Percentiles rank a stretch among this genome's conserved stretches.
These are phyloP conservation scores for Inga oerstediana DNA, from an alignment of 306 rosid genomes.

Conservation along the genomic window DNA sequence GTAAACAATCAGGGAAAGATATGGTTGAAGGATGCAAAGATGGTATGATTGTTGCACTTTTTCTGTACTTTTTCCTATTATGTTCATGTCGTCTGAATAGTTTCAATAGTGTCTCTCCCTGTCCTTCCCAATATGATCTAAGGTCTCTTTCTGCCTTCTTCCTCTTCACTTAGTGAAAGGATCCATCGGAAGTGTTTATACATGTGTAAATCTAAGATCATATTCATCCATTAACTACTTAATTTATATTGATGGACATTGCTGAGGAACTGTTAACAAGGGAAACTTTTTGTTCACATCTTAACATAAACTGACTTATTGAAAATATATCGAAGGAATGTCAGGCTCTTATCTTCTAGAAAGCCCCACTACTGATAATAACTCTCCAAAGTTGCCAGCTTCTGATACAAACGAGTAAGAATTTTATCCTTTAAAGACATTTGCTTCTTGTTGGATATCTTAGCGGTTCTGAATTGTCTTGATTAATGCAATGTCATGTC, in stretches of 20 bases:
- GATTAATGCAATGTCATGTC: constrained; percentile 22
- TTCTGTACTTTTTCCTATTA: constrained; percentile 31
- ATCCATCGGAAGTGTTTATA: constrained; percentile 8
- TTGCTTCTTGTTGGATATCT: constrained; percentile 24
- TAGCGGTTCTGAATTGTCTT: constrained; percentile 30
- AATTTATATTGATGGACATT: background rate
- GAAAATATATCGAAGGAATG: constrained; percentile 49
- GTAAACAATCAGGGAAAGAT: constrained; percentile 95
- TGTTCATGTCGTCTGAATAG: constrained; percentile 18
- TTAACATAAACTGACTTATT: constrained; percentile 38
- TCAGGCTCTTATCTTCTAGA: constrained; percentile 83
- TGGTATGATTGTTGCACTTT: constrained; percentile 50
- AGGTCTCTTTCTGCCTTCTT: constrained; percentile 21
- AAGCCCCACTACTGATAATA: constrained; percentile 71
- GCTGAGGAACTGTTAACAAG: constrained; percentile 6
- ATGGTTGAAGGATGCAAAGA: constrained; percentile 76
- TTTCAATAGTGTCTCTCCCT: background rate
- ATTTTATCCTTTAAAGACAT: constrained; percentile 30
- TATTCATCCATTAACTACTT: constrained; percentile 23
- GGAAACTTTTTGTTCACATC: constrained; percentile 15
- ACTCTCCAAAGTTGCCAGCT: constrained; percentile 76
- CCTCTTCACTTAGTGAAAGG: constrained; percentile 14
- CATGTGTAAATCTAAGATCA: constrained; percentile 8
- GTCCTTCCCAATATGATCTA: constrained; percentile 5
- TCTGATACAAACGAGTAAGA: constrained; percentile 84